Base-by-base conservation (phyloP, 2,329 filamentous ascomycete species). In the Drechslerella coelobrocha region DNA sequence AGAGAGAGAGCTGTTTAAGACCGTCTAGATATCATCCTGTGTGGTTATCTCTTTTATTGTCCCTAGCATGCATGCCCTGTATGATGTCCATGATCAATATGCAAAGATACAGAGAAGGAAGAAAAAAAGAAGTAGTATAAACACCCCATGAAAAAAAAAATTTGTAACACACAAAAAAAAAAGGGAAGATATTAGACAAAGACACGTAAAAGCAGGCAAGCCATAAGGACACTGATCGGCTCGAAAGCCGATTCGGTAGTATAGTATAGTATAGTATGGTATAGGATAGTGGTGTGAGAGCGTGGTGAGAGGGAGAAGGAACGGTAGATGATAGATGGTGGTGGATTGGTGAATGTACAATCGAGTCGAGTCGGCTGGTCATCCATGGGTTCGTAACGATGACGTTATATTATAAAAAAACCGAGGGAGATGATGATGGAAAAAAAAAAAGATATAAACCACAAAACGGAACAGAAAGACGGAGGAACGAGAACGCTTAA, bases 401-500 rank as follows among this genome's bases (percentile, higher is more conserved):
- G 51, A 57, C 50, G 65, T 62, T 61, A 63, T 51, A 69, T 50
- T 69, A 61, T 61, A 69, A 56, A 59, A 48, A 61, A n/a, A 56
- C 19, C 37, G 51, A 52, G 39, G 19, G 34, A 24, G 43, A 39
- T 8, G 27, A 24, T 53, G 12, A 50, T 12, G 26, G 10, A 54
- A 47, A 29, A 51, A 66, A 53, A 55, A 59, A 54, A 68, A 72
- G 50, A 72, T 52, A 56, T 24, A 27, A 59, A 50, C n/a, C 24
- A 56, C 12, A 48, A 54, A 54, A 26, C 12, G 12, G 34, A 57
- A 24, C 41, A 26, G 47, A 34, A 41, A 52, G 9, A 10, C 48
- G 21, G 48, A 72, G 39, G 19, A 45, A 39, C 61, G 29, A 37
- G 31, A 31, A 23, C 21, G 10, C 74, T 72, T 76, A 76, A 61